Conservation (phyloP, 139 green algal genomes). For the Chlorella sorokiniana region DNA sequence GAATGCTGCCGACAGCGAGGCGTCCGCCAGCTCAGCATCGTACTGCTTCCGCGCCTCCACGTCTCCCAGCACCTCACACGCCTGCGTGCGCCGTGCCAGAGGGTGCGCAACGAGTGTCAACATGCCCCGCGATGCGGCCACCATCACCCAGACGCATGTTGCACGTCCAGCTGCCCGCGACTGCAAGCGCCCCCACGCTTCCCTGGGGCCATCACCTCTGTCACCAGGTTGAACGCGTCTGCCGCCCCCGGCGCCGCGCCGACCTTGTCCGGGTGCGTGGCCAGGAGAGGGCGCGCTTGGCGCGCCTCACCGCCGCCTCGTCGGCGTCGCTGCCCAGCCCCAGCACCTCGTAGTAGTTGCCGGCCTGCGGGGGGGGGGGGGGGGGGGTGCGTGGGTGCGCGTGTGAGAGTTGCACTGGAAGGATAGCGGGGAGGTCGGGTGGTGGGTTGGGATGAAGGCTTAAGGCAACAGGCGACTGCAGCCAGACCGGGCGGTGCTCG, state of each 20-base stretch:
- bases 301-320: conserved; percentile 15
- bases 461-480: not conserved
- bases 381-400: not conserved
- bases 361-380: not conserved
- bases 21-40: conserved; percentile 9
- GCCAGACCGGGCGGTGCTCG: too few species aligned
- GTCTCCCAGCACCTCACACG: conserved; percentile 16
- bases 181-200: too few species aligned
- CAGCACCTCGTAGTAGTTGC: conserved; percentile 35
- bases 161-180: not conserved
- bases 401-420: not conserved
- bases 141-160: too few species aligned
- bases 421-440: not conserved
- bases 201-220: too few species aligned
- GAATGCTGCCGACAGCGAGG: not conserved
- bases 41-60: conserved; percentile 3
- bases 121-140: too few species aligned
- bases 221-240: conserved; percentile 33
- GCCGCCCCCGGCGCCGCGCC: conserved; percentile 19
- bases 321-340: not conserved
- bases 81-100: not conserved
- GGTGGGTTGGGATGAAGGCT: not conserved
- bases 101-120: not conserved
- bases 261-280: conserved; percentile 43
- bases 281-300: conserved; percentile 34